phyloP scores from a whole-genome alignment of 768 basidiomycete species.

The Lactarius evosmus region DNA sequence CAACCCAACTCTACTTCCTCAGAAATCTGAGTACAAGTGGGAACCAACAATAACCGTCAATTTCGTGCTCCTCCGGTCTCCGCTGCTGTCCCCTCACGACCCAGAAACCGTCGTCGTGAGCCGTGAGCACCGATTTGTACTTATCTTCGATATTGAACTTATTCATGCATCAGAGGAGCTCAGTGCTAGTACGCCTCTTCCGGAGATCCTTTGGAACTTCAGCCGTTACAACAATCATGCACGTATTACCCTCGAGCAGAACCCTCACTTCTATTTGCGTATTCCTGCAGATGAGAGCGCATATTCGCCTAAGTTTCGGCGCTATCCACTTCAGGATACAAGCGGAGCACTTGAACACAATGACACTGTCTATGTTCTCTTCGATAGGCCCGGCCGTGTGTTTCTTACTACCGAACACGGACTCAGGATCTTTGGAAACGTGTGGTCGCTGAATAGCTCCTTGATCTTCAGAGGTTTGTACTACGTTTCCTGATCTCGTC shows the following conservation, averaged over 20 bases:
- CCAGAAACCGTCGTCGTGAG: background rate
- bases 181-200: background rate
- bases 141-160: background rate
- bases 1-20: background rate
- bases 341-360: background rate
- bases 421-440: too few relatives aligned
- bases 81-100: background rate
- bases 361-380: background rate
- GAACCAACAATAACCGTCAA: background rate
- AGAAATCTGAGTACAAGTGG: background rate
- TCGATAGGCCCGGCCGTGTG: too few relatives aligned
- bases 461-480: too few relatives aligned
- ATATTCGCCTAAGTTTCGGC: background rate
- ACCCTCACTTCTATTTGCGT: background rate
- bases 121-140: background rate
- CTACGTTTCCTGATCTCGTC: too few relatives aligned
- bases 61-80: background rate
- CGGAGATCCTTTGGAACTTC: background rate
- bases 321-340: background rate
- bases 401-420: too few relatives aligned
- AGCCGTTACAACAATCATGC: background rate
- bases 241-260: background rate
- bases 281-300: background rate
- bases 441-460: too few relatives aligned
- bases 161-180: background rate